phyloP scores from a whole-genome alignment of 345 rosid genomes.

The Aegle marmelos region DNA sequence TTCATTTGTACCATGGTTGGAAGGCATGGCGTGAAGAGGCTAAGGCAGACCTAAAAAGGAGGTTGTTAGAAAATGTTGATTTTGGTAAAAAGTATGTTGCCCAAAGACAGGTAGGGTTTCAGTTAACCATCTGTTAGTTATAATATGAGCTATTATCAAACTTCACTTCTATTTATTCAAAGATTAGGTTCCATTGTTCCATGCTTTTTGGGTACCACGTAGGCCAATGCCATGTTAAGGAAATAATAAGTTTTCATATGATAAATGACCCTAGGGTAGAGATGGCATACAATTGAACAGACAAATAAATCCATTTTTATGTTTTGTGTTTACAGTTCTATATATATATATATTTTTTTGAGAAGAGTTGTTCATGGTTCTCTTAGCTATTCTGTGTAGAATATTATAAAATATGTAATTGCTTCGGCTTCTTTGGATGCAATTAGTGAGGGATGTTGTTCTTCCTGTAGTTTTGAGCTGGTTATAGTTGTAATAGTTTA shows the following conservation, averaged over 20 bases:
- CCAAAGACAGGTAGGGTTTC: slow-evolving; percentile 62
- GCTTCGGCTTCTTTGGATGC: not conserved
- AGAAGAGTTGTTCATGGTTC: not conserved
- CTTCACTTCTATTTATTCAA: not conserved
- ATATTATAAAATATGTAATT: not conserved
- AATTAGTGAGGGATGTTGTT: not conserved
- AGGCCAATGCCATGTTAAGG: slow-evolving; percentile 9
- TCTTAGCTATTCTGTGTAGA: not conserved
- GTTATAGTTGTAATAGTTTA: not conserved
- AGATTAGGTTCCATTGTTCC: not conserved
- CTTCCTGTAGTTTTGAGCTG: not conserved
- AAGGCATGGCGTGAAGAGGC: slow-evolving; percentile 93
- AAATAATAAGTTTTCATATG: not conserved
- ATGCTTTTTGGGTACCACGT: not conserved
- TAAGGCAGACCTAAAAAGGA: slow-evolving; percentile 72
- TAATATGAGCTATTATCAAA: not conserved
- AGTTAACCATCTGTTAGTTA: slow-evolving; percentile 11
- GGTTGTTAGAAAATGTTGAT: slow-evolving; percentile 66
- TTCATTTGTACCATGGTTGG: slow-evolving; percentile 87
- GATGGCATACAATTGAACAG: not conserved
- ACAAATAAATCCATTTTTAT: not conserved
- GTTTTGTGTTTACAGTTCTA: not conserved
- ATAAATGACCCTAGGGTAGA: not conserved
- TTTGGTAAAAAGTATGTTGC: slow-evolving; percentile 78
- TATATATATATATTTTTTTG: not conserved